Conservation (phyloP, 1,284 basidiomycete genomes). For the Boletus semigastroideus region DNA sequence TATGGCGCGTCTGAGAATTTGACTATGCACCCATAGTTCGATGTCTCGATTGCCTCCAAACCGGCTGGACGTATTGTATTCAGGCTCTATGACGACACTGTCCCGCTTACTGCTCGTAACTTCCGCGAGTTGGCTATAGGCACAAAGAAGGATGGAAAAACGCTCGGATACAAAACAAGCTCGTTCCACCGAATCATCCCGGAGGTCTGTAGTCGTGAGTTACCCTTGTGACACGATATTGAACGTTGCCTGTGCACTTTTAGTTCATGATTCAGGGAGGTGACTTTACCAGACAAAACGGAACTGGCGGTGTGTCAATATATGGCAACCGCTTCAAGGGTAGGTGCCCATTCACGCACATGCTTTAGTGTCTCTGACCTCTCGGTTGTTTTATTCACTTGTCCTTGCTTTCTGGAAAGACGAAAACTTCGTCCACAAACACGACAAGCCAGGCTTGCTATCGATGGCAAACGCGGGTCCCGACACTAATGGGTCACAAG, state of each 20-base stretch:
- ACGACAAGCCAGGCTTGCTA: constrained; percentile 78
- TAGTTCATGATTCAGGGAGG: constrained; percentile 88
- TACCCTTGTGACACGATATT: not conserved
- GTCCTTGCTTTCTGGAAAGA: constrained; percentile 43
- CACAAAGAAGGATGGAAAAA: constrained; percentile 50
- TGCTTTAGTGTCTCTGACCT: too few relatives aligned
- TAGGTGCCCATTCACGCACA: constrained; percentile 32
- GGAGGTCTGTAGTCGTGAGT: constrained; percentile 34
- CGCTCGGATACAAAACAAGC: constrained; percentile 64
- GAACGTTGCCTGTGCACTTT: not conserved
- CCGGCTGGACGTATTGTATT: constrained; percentile 75
- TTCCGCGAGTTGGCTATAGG: constrained; percentile 78
- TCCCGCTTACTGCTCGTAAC: constrained; percentile 80
- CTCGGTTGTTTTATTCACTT: not conserved
- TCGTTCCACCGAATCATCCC: constrained; percentile 87
- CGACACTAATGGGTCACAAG: constrained; percentile 75
- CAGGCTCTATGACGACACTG: constrained; percentile 66
- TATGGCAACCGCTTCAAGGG: constrained; percentile 82
- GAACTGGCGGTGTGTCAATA: constrained; percentile 88
- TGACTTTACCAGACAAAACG: constrained; percentile 73
- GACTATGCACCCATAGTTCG: constrained; percentile 57
- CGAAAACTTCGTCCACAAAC: constrained; percentile 84
- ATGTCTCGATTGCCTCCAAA: constrained; percentile 71
- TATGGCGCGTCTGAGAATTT: not conserved
- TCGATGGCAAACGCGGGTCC: constrained; percentile 88